phyloP scores from a whole-genome alignment of 768 basidiomycete genomes.

The Mycena albidolilacea region DNA sequence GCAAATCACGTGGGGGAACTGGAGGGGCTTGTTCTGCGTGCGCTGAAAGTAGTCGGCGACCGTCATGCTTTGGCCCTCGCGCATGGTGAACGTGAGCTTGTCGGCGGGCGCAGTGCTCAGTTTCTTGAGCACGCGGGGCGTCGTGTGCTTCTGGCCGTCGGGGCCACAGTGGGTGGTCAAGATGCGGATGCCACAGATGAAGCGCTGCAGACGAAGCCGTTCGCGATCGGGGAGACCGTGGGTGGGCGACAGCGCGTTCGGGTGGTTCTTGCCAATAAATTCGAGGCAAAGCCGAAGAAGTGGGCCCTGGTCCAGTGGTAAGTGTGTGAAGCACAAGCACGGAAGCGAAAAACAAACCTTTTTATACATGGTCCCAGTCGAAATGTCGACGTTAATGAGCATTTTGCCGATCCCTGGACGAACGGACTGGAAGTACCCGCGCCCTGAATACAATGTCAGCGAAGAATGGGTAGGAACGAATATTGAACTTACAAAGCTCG shows the following conservation, averaged over 20 bases:
- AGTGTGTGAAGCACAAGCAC: background rate
- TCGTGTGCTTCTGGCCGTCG: conserved; percentile 36
- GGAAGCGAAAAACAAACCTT: conserved; percentile 41
- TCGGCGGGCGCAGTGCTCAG: conserved; percentile 59
- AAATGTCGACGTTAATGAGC: conserved; percentile 73
- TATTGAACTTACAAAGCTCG: conserved; percentile 57
- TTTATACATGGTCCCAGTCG: conserved; percentile 80
- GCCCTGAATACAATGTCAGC: too few species aligned
- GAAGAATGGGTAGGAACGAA: too few species aligned
- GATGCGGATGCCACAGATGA: too few species aligned
- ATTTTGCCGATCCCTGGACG: conserved; percentile 68
- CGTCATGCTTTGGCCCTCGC: too few species aligned
- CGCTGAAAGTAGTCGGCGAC: too few species aligned
- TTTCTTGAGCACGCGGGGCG: conserved; percentile 64
- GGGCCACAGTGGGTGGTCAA: conserved; percentile 40
- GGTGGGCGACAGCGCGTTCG: conserved; percentile 56
- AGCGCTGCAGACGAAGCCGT: too few species aligned
- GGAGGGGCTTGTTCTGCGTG: too few species aligned
- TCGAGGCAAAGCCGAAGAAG: conserved; percentile 56
- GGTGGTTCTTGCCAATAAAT: conserved; percentile 53
- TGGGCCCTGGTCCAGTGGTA: conserved; percentile 2
- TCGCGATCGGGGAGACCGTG: conserved; percentile 50
- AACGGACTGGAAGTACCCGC: too few species aligned
- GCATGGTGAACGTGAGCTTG: too few species aligned
- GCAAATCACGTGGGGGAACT: too few species aligned